Conservation (phyloP, 2,329 filamentous ascomycete species). For the Ilyonectria destructans region DNA sequence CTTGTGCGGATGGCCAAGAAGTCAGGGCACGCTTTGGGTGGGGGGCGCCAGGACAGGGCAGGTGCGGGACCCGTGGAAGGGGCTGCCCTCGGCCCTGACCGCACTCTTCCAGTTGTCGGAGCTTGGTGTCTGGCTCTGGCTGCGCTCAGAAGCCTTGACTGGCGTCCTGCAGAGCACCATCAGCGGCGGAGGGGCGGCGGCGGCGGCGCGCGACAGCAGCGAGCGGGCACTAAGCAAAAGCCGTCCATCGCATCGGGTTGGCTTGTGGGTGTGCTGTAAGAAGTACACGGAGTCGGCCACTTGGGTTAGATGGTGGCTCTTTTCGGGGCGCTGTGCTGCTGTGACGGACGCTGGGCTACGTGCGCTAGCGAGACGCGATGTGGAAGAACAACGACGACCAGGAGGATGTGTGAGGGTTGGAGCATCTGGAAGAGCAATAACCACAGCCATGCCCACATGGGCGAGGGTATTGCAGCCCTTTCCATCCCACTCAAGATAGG, state of each 20-base stretch:
- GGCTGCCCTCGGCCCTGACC: constrained; percentile 1
- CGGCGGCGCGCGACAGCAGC: constrained; percentile 33
- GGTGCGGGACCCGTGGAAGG: constrained; percentile 7
- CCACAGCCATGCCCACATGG: not conserved
- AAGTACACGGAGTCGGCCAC: constrained; percentile 9
- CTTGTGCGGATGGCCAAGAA: constrained; percentile 21
- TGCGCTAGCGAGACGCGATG: constrained; percentile 19
- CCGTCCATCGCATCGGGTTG: constrained; percentile 44
- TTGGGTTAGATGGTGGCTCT: constrained; percentile 9
- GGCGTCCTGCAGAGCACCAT: constrained; percentile 21
- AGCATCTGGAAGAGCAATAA: not conserved
- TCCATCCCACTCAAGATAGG: not conserved
- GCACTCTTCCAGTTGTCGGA: constrained; percentile 2
- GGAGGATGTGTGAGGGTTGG: constrained; percentile 6
- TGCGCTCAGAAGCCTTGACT: not conserved
- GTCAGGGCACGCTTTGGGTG: constrained; percentile 10
- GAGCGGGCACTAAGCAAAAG: constrained; percentile 48
- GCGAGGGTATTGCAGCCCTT: not conserved
- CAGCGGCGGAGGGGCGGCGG: constrained; percentile 30
- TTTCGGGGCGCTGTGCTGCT: not conserved
- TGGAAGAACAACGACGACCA: not conserved
- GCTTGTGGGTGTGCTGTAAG: constrained; percentile 18
- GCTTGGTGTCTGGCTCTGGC: not conserved
- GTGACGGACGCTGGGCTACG: constrained; percentile 7
- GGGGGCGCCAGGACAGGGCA: constrained; percentile 27